Percentiles rank a stretch among this genome's conserved stretches.
Evolutionary conservation across 768 basidiomycete species (phyloP).

Genomic region (Candolleomyces eurysporus): DNA sequence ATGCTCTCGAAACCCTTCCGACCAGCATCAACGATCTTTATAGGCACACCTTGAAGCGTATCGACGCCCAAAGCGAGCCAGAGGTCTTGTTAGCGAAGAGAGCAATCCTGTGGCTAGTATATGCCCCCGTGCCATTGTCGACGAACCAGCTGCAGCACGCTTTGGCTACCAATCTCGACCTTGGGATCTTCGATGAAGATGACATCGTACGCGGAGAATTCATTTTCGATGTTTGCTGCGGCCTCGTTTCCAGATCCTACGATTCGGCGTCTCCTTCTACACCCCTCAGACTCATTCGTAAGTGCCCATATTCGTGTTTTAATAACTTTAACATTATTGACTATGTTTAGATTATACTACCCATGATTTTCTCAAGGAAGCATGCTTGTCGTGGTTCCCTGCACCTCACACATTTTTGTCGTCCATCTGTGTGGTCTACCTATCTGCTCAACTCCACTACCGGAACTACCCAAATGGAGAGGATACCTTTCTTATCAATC

Average conservation of each 20-base stretch:
- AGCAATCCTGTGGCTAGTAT: background rate
- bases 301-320: background rate
- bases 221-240: conserved; percentile 1
- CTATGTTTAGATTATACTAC: conserved; percentile 1
- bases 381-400: background rate
- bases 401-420: background rate
- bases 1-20: background rate
- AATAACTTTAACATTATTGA: background rate
- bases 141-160: background rate
- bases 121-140: background rate
- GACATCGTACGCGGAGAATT: background rate
- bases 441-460: background rate
- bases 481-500: too few species aligned
- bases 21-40: background rate
- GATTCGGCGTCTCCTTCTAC: background rate
- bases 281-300: conserved; percentile 2
- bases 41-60: background rate
- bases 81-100: background rate
- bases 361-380: background rate
- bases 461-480: background rate
- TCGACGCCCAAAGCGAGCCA: background rate
- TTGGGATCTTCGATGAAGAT: background rate
- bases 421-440: background rate
- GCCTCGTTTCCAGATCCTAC: background rate
- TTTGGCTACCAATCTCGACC: background rate